Conservation (phyloP, 306 rosid genomes). For the Vachellia collinsii region DNA sequence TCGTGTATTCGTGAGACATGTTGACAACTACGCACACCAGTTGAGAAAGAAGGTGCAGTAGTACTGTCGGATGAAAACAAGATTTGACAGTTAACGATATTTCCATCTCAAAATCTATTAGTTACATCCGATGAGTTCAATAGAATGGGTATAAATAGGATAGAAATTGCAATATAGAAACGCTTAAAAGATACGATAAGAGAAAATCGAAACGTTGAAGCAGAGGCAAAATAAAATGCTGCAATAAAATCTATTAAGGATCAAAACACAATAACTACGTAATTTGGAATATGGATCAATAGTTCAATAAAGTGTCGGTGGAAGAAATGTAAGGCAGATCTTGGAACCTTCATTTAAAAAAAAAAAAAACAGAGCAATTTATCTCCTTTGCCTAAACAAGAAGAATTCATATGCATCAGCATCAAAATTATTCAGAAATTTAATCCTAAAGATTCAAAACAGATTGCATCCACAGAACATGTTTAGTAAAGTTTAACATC, state of each 20-base stretch:
- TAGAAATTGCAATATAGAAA: conserved; percentile 17
- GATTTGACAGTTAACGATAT: not conserved
- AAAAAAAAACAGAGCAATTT: not conserved
- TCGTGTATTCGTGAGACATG: not conserved
- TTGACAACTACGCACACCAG: not conserved
- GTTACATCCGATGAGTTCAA: conserved; percentile 30
- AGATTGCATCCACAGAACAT: not conserved
- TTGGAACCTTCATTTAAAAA: not conserved
- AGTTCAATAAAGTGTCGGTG: not conserved
- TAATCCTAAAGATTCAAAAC: not conserved
- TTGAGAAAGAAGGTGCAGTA: not conserved
- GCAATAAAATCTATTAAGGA: not conserved
- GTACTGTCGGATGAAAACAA: conserved; percentile 18
- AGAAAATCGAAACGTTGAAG: not conserved
- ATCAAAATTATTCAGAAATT: conserved; percentile 3
- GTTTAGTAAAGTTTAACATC: conserved; percentile 5
- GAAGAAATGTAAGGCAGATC: not conserved
- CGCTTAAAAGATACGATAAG: not conserved
- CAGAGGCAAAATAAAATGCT: not conserved
- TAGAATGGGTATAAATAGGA: not conserved
- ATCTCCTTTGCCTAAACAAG: not conserved
- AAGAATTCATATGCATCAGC: not conserved
- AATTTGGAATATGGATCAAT: not conserved
- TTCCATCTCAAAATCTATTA: not conserved
- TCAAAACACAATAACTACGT: not conserved